Base-by-base conservation (phyloP, 768 basidiomycete genomes). In the Leccinum imitatum region DNA sequence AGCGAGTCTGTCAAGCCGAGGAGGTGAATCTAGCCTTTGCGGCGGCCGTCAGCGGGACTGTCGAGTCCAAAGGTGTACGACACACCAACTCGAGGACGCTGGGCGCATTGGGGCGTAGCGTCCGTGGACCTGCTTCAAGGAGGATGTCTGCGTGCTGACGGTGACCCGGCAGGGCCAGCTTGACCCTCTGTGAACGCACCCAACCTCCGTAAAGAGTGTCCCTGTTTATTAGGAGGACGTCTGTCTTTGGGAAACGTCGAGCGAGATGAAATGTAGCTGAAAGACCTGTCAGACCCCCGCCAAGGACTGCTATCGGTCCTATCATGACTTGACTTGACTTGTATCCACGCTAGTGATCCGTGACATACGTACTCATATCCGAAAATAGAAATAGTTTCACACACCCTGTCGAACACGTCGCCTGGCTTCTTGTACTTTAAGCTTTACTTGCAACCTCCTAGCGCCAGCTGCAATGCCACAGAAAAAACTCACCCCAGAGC, bases 81-180 rank as follows among this genome's bases (percentile, higher is more conserved):
- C 57, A 72, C 68, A 94, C 96, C 76, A 98, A 71, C 67, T 94
- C 90, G 13, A 98, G 76, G 33, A 94, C 80, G 4, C 87, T 76
- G 58, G 81, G 83, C 6, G 90, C 84, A 54, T 86, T 86, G 0
- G 95, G 93, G 39, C 95, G 75, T 31, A 99, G 77, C 15, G 92
- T 95, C 44, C 95, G 78, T 25, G 96, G 95, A 1, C 96, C 96
- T 23, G 84, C 80, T 76, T 99, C 96, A 6, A 98, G 77, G 4
- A 91, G 69, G 10, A 94, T 80, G 4, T 70, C 68, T 13, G 75
- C 76, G 7, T 69, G 71, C 44, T 71, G 64, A 44, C 8, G 17
- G 4, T 59, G 71, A 8, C 50, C 46, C 31, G 71, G 64, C 47
- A 63, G 54, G 5, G 73, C 68, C 9, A 90, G 63, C 8, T 75